Conservation (phyloP, 2,329 filamentous ascomycete genomes). For the Cordyceps fumosorosea region DNA sequence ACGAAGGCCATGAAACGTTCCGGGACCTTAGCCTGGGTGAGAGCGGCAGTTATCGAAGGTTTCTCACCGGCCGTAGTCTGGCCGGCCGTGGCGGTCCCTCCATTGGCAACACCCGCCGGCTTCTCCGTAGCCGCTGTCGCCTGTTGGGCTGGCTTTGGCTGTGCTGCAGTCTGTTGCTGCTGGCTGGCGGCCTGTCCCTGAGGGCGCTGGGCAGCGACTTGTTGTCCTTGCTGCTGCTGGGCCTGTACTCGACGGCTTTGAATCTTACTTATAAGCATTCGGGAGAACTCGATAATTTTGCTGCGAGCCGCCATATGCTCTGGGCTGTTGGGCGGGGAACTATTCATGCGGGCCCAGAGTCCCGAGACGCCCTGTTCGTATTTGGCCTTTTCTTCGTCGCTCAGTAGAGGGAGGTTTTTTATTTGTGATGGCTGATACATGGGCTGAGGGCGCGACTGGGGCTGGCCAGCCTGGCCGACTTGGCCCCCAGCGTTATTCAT, state of each 20-base stretch:
- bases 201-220: conserved; percentile 13
- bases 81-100: neutral
- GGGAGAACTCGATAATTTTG: conserved; percentile 56
- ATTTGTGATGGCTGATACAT: conserved; percentile 49
- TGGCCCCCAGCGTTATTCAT: conserved; percentile 23
- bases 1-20: conserved; percentile 41
- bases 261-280: conserved; percentile 48
- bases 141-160: conserved; percentile 6
- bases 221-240: conserved; percentile 26
- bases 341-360: conserved; percentile 49
- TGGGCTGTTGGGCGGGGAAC: conserved; percentile 37
- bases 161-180: conserved; percentile 14
- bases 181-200: conserved; percentile 18
- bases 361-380: conserved; percentile 51
- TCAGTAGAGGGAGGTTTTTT: conserved; percentile 42
- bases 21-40: conserved; percentile 28
- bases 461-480: conserved; percentile 19
- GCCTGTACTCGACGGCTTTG: conserved; percentile 32
- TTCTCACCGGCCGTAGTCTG: neutral
- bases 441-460: conserved; percentile 24
- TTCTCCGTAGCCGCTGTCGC: neutral
- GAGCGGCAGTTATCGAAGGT: conserved; percentile 10
- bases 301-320: conserved; percentile 45
- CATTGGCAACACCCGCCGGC: neutral
- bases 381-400: conserved; percentile 48